Percentiles rank a stretch among this genome's conserved stretches.
Conservation (phyloP, 257 asterid genomes). For the Solanum raphanifolium region DNA sequence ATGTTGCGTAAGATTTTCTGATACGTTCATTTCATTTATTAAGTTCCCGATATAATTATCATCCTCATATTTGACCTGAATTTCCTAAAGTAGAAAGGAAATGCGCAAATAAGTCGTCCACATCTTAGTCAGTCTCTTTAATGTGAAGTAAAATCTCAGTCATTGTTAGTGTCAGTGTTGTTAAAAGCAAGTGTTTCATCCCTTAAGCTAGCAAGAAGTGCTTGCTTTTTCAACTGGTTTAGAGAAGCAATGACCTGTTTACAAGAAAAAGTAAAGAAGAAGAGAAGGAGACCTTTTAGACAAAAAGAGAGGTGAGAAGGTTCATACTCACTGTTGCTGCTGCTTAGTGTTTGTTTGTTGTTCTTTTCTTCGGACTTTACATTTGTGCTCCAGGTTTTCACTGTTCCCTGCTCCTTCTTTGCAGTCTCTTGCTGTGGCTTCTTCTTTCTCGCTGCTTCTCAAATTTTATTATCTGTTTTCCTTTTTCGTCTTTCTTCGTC, state of each 20-base stretch:
- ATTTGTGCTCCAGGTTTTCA: not conserved
- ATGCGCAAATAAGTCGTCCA: not conserved
- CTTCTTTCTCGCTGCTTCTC: not conserved
- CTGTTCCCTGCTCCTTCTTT: not conserved
- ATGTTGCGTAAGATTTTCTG: slow-evolving; percentile 73
- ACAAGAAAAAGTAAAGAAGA: not conserved
- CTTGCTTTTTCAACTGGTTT: not conserved
- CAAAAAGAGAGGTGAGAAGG: not conserved
- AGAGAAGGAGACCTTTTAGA: not conserved
- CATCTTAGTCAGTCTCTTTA: not conserved
- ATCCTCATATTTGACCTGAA: not conserved
- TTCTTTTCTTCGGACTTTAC: not conserved
- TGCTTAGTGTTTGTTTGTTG: not conserved
- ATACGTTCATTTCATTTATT: not conserved
- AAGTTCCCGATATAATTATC: not conserved
- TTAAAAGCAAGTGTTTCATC: not conserved
- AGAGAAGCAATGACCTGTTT: not conserved
- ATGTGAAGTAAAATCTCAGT: not conserved
- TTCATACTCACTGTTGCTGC: not conserved
- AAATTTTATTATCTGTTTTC: not conserved
- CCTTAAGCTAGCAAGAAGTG: not conserved
- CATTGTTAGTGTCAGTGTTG: not conserved
- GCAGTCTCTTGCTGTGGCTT: not conserved
- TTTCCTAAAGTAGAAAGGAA: not conserved
- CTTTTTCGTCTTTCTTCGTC: not conserved